These are phyloP conservation scores for Aphanocladium album DNA, from an alignment of 2,329 filamentous ascomycete genomes.

Conservation along the genomic window DNA sequence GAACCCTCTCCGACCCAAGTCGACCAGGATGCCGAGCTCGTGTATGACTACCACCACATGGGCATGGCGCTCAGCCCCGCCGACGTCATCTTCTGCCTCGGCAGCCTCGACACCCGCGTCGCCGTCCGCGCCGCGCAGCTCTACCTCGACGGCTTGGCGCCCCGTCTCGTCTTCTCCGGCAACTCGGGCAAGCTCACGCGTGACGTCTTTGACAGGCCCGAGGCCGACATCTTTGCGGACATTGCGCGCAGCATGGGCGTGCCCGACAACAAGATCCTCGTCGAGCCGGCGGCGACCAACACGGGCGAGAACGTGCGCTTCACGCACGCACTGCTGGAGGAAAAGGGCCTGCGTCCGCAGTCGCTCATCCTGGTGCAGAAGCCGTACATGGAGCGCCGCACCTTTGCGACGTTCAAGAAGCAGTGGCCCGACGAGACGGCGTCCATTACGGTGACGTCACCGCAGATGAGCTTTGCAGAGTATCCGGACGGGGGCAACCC, in stretches of 20 bases:
- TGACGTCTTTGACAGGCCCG: conserved; percentile 33
- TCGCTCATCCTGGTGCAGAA: conserved; percentile 42
- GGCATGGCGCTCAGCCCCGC: conserved; percentile 29
- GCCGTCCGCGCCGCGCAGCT: conserved; percentile 38
- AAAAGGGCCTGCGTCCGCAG: conserved; percentile 19
- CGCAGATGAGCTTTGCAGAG: conserved; percentile 32
- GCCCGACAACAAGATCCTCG: conserved; percentile 31
- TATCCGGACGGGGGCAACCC: conserved; percentile 40
- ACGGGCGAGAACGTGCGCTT: conserved; percentile 45
- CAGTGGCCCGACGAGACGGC: conserved; percentile 37
- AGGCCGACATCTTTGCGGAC: conserved; percentile 38
- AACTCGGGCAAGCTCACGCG: conserved; percentile 36
- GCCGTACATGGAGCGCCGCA: conserved; percentile 44
- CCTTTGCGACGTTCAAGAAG: conserved; percentile 41
- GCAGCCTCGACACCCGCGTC: conserved; percentile 42
- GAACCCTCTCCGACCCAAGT: not conserved
- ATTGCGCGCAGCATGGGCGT: conserved; percentile 37
- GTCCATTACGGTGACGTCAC: conserved; percentile 36
- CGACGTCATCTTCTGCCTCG: conserved; percentile 42
- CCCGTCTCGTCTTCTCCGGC: conserved; percentile 40
- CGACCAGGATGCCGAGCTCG: conserved; percentile 28
- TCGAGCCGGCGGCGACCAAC: conserved; percentile 37
- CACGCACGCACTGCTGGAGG: conserved; percentile 31
- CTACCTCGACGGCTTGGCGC: conserved; percentile 34
- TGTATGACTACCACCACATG: conserved; percentile 43